phyloP scores from a whole-genome alignment of 169 alveolate species.

The Plasmodium yoelii region DNA sequence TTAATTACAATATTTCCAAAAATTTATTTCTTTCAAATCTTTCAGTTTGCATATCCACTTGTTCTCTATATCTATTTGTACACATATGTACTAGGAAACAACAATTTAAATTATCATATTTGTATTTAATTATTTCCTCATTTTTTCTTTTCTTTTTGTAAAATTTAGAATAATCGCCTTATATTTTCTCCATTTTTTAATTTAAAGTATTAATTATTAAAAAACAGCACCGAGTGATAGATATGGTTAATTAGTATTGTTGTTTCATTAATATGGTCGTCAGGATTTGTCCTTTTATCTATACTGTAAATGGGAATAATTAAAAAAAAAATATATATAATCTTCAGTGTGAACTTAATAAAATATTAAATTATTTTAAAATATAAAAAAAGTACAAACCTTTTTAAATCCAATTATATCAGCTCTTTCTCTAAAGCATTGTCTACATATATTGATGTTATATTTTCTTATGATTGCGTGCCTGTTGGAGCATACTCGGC shows the following conservation, averaged over 20 bases:
- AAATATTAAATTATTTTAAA: neutral
- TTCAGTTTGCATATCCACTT: too few species aligned
- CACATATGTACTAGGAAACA: too few species aligned
- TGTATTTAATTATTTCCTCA: too few species aligned
- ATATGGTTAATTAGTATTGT: neutral
- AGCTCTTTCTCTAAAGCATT: constrained; percentile 99
- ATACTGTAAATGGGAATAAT: constrained; percentile 61
- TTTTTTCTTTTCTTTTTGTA: too few species aligned
- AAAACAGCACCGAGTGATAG: too few species aligned
- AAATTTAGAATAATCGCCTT: too few species aligned
- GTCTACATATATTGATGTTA: constrained; percentile 97
- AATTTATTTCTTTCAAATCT: too few species aligned
- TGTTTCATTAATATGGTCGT: neutral
- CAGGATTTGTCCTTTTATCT: constrained; percentile 23
- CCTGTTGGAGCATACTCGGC: constrained; percentile 98
- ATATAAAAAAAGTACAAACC: constrained; percentile 65
- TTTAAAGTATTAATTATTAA: too few species aligned
- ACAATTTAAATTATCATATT: too few species aligned
- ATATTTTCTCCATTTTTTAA: too few species aligned
- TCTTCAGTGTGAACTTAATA: neutral
- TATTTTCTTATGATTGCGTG: constrained; percentile 99
- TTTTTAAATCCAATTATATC: constrained; percentile 96
- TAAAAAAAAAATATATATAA: constrained; percentile 12
- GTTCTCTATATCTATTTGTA: too few species aligned
- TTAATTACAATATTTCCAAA: too few species aligned